Base-by-base conservation (phyloP, 805 yeast species). In the Clavispora santaluciae region DNA sequence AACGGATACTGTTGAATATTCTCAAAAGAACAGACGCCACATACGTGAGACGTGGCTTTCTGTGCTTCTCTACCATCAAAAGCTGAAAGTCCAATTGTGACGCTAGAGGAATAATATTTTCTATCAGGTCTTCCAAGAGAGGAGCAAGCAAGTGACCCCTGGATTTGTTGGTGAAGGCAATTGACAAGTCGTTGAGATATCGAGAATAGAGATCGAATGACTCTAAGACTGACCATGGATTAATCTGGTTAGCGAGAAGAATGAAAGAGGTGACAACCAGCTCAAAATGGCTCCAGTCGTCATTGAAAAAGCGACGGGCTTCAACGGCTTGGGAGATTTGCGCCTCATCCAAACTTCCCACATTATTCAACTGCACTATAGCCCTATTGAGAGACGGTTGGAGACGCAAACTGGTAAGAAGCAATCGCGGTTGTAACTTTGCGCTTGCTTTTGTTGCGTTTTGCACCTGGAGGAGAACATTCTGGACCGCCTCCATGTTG, bases 1-100 rank as follows among this genome's bases (percentile, higher is more conserved):
- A 73, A 29, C 86, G 67, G 28, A 78, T 76, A 38, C 79, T 70
- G 51, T 83, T 82, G 63, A 82, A 81, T 22, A 79, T 59, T 50
- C 73, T 76, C 37, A 83, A 63, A 13, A 82, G 61, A 2, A 78
- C 59, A 4, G 80, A 66, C 0, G 87, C 79, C 18, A 76, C 53
- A 55, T 70, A 73, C 5, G 76, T 64, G 29, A 74, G 53, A 42
- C 82, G 50, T 7, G 79, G 78, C 39, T 63, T 64, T 39, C 61
- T 23, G 54, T 64, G 45, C 47, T 54, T 63, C 66, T 75, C 64
- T 62, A 59, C 51, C 59, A 63, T 39, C 51, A 51, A 59, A 64
- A 83, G 41, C 64, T 67, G 56, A 48, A 49, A 39, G 58, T 69
- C 75, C 20, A 69, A 50, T 39, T 57, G 59, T 4, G 51, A 63